A percentile compares a stretch with the other conserved stretches of the same genome.
Conservation (phyloP, 805 yeast genomes). For the Wickerhamomyces alni region DNA sequence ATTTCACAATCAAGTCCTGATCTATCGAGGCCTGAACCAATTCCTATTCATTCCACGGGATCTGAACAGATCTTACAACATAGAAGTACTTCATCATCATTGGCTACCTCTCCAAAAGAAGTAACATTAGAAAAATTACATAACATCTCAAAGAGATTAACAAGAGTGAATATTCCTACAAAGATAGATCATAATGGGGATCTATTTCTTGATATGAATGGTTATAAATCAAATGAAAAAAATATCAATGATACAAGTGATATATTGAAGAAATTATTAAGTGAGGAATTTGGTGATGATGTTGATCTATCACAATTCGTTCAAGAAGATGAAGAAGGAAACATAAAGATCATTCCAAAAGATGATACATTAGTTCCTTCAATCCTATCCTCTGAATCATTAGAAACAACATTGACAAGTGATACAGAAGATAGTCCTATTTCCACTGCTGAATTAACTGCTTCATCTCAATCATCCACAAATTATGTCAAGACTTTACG, state of each 20-base stretch:
- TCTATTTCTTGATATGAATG: conserved; percentile 87
- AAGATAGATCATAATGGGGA: conserved; percentile 87
- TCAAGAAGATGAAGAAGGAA: conserved; percentile 60
- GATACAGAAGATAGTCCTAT: not conserved
- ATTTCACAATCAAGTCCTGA: conserved; percentile 23
- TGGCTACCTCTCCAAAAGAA: conserved; percentile 24
- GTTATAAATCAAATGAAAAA: conserved; percentile 82
- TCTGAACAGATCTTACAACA: conserved; percentile 2
- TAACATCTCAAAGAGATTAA: conserved; percentile 58
- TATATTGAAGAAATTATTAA: conserved; percentile 61
- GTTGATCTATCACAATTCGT: conserved; percentile 40
- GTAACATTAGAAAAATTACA: conserved; percentile 53
- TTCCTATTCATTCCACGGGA: not conserved
- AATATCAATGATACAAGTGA: conserved; percentile 75
- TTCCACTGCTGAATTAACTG: conserved; percentile 2
- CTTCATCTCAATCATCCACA: conserved; percentile 12
- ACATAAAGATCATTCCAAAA: conserved; percentile 43
- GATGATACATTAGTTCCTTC: conserved; percentile 14
- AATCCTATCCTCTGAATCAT: not conserved
- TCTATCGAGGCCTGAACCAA: conserved; percentile 12
- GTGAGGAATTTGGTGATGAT: conserved; percentile 65
- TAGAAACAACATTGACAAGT: conserved; percentile 2
- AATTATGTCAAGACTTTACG: conserved; percentile 81
- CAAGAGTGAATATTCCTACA: conserved; percentile 76
- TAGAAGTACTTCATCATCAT: conserved; percentile 9